Evolutionary conservation across 495 filamentous ascomycete genomes (phyloP).

Genomic region (Pyrenopolyporus hunteri): DNA sequence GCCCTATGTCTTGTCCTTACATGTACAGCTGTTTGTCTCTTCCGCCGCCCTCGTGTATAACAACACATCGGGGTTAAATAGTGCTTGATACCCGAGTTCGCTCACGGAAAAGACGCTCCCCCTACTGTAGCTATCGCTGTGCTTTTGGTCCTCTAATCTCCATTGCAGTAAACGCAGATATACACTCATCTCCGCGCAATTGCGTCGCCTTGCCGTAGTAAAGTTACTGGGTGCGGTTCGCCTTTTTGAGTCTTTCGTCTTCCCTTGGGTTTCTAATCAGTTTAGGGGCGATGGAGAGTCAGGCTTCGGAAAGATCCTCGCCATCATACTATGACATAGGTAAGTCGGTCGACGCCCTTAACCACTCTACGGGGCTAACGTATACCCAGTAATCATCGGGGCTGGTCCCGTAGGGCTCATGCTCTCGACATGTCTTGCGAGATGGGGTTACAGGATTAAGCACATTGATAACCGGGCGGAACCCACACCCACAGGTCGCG

Average conservation of each 20-base stretch:
- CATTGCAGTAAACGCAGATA: no score
- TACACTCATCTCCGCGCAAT: no score
- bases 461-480: constrained; percentile 74
- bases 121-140: no score
- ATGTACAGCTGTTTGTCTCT: constrained; percentile 1
- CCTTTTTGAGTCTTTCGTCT: neutral
- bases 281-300: constrained; percentile 23
- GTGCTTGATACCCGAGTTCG: constrained; percentile 2
- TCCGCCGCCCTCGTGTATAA: constrained; percentile 11
- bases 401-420: constrained; percentile 89
- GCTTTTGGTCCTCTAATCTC: no score
- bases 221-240: no score
- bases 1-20: constrained; percentile 8
- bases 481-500: constrained; percentile 73
- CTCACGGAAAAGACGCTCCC: neutral
- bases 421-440: constrained; percentile 78
- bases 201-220: no score
- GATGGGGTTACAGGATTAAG: constrained; percentile 72
- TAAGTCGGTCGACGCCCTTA: constrained; percentile 1
- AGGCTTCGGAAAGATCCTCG: constrained; percentile 11
- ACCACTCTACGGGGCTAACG: constrained; percentile 12
- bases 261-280: neutral
- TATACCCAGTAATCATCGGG: constrained; percentile 72
- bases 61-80: constrained; percentile 13
- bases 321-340: constrained; percentile 42